Evolutionary conservation across 208 protist genomes (phyloP).

Genomic region (Entamoeba moshkovskii): DNA sequence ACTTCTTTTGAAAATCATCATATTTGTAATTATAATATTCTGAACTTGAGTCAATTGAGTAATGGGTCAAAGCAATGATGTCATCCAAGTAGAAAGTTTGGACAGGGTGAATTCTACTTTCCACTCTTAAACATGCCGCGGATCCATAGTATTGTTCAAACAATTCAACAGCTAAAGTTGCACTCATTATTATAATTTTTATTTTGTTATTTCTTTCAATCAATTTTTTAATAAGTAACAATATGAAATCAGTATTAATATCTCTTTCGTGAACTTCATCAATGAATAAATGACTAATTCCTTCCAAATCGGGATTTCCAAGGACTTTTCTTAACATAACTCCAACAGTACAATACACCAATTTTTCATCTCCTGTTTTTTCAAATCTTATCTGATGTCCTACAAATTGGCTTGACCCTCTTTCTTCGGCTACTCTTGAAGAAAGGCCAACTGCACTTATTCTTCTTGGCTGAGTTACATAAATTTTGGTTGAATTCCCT

Average conservation of each 20-base stretch:
- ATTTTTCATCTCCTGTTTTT: slow-evolving; percentile 68
- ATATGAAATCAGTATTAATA: slow-evolving; percentile 4
- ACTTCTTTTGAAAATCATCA: neutral
- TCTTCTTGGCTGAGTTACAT: slow-evolving; percentile 27
- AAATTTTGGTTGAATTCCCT: neutral
- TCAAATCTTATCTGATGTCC: slow-evolving; percentile 96
- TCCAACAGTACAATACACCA: slow-evolving; percentile 89
- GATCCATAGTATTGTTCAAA: neutral
- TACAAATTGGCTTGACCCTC: slow-evolving; percentile 33
- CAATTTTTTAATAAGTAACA: neutral
- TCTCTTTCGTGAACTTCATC: slow-evolving; percentile 13
- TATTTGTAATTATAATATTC: neutral
- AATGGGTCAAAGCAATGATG: neutral
- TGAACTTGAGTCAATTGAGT: neutral
- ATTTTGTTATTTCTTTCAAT: neutral
- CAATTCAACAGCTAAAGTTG: neutral
- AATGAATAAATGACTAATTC: neutral
- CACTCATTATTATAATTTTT: neutral
- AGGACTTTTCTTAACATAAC: slow-evolving; percentile 83
- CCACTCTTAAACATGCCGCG: neutral
- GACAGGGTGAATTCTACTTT: neutral
- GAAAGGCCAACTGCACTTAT: slow-evolving; percentile 53
- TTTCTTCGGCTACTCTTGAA: slow-evolving; percentile 87
- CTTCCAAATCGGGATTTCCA: slow-evolving; percentile 57
- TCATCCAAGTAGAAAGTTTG: neutral